Percentiles rank a stretch among this genome's conserved stretches.
Evolutionary conservation across 1,284 basidiomycete species (phyloP).

Genomic region (Marasmius sp.): DNA sequence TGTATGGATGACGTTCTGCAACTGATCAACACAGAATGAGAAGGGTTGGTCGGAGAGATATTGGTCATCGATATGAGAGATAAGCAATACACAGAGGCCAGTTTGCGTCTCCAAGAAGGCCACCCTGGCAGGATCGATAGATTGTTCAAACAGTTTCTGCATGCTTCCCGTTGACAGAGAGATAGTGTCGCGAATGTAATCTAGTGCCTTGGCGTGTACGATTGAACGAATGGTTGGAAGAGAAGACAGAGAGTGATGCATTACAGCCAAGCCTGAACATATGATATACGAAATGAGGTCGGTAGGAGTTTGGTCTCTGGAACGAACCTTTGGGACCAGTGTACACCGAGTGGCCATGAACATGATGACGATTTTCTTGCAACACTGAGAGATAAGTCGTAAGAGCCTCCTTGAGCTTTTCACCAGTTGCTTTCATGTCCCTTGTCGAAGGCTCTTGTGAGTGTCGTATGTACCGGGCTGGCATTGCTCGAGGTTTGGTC

Average conservation of each 20-base stretch:
- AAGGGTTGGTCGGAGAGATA: neutral
- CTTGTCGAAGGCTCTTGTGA: neutral
- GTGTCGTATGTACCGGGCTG: constrained; percentile 1
- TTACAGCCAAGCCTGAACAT: neutral
- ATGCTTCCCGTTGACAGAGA: neutral
- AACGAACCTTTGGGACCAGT: neutral
- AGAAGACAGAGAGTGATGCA: neutral
- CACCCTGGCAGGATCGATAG: constrained; percentile 15
- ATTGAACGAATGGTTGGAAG: neutral
- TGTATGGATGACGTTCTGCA: constrained; percentile 1
- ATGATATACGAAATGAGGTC: neutral
- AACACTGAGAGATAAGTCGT: neutral
- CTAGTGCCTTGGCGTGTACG: neutral
- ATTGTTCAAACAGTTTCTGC: neutral
- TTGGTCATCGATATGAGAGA: constrained; percentile 17
- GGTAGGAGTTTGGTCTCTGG: neutral
- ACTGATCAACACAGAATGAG: neutral
- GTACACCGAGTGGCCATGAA: neutral
- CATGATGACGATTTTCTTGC: neutral
- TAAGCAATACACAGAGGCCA: constrained; percentile 34
- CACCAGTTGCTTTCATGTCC: neutral
- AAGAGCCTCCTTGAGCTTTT: neutral
- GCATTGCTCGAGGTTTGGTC: neutral
- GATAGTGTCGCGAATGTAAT: neutral
- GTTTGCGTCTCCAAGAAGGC: constrained; percentile 41